phyloP scores from a whole-genome alignment of 768 basidiomycete species.

The Phanerodontia chrysosporium region DNA sequence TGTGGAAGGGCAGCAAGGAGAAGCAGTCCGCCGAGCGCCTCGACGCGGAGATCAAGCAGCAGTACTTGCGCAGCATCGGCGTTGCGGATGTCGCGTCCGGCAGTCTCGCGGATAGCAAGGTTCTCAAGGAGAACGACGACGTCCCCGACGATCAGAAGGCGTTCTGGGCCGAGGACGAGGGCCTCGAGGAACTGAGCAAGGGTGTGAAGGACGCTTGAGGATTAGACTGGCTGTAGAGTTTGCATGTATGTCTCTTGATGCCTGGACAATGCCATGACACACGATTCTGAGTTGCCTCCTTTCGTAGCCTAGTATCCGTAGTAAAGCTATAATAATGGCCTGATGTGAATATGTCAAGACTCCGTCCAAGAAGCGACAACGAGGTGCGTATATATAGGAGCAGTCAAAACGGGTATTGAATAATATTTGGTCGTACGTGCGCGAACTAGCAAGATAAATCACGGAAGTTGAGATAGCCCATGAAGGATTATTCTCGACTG shows the following conservation, averaged over 20 bases:
- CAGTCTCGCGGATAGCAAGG: conserved; percentile 15
- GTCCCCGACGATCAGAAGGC: conserved; percentile 6
- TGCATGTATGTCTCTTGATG: not conserved
- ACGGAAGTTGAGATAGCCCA: not conserved
- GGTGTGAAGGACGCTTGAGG: conserved; percentile 15
- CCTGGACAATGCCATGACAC: not conserved
- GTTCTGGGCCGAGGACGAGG: conserved; percentile 17
- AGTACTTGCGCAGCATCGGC: conserved; percentile 32
- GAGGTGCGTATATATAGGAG: too few relatives aligned
- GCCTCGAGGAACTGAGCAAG: conserved; percentile 12
- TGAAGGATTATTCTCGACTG: not conserved
- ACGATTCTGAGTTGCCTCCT: not conserved
- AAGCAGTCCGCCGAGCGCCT: conserved; percentile 50
- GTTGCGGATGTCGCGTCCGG: conserved; percentile 21
- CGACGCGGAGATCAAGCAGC: conserved; percentile 50
- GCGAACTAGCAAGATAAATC: not conserved
- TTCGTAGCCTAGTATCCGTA: not conserved
- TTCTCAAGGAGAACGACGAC: conserved; percentile 13
- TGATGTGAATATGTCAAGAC: too few relatives aligned
- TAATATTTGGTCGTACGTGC: not conserved
- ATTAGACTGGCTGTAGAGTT: not conserved
- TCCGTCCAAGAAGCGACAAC: not conserved
- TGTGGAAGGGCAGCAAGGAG: conserved; percentile 75
- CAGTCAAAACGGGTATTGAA: too few relatives aligned
- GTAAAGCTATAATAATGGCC: not conserved